These are phyloP conservation scores for Pinus tabuliformis DNA, from an alignment of 75 land plant species.

Conservation along the genomic window DNA sequence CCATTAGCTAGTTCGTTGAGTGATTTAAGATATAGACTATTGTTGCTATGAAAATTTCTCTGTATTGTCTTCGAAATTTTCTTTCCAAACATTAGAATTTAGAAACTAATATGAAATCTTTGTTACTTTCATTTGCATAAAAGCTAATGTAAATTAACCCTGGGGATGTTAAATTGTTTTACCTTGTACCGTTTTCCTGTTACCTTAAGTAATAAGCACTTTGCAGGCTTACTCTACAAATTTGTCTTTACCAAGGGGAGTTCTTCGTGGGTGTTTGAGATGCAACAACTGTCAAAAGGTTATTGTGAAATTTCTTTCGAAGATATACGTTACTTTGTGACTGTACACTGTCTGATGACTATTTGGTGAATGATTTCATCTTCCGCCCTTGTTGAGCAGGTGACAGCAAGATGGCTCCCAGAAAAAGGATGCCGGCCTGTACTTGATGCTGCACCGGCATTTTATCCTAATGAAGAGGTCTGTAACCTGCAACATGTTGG, in stretches of 20 bases:
- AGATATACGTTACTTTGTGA: not conserved
- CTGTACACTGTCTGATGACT: not conserved
- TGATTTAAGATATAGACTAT: not conserved
- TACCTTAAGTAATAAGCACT: not conserved
- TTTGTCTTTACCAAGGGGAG: constrained; percentile 42
- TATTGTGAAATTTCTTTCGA: not conserved
- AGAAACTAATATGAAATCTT: not conserved
- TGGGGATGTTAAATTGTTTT: not conserved
- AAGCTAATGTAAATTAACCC: not conserved
- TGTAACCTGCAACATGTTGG: not conserved
- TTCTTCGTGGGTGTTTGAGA: constrained; percentile 55
- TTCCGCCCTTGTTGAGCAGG: constrained; percentile 9
- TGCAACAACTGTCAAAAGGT: constrained; percentile 75
- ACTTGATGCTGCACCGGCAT: constrained; percentile 34
- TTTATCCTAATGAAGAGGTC: constrained; percentile 33
- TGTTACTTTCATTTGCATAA: not conserved
- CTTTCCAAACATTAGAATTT: not conserved
- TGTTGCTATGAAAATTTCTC: not conserved
- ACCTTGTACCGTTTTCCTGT: not conserved
- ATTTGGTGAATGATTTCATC: not conserved
- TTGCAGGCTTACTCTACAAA: constrained; percentile 20
- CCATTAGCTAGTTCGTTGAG: not conserved
- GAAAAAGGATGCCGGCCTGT: constrained; percentile 27
- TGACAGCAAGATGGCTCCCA: constrained; percentile 39
- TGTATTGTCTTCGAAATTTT: not conserved